Conservation (phyloP, 768 basidiomycete species). For the Cystofilobasidium ferigula region DNA sequence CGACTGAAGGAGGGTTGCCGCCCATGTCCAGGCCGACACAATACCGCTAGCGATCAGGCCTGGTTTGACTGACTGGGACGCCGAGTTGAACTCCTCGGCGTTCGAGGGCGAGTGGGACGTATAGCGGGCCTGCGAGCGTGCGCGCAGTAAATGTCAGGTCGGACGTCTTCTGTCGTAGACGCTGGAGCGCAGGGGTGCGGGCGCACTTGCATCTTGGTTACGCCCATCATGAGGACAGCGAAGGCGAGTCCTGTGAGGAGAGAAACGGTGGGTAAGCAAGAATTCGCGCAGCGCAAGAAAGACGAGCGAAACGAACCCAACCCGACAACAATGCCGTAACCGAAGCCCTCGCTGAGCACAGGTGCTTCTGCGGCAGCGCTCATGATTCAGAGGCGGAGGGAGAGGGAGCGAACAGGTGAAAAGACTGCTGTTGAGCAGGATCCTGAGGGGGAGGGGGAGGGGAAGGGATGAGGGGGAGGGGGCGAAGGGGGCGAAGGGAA, state of each 20-base stretch:
- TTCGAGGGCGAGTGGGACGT: slow-evolving; percentile 49
- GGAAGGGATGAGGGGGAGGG: not conserved
- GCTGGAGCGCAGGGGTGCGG: too few relatives aligned
- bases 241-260: slow-evolving; percentile 8
- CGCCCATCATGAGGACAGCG: slow-evolving; percentile 13
- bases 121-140: slow-evolving; percentile 13
- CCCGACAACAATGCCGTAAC: slow-evolving; percentile 8
- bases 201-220: slow-evolving; percentile 22
- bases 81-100: slow-evolving; percentile 49
- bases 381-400: too few relatives aligned
- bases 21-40: slow-evolving; percentile 63
- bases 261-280: not conserved
- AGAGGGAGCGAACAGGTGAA: not conserved
- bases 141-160: not conserved
- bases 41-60: slow-evolving; percentile 68
- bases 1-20: slow-evolving; percentile 51
- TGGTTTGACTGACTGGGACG: slow-evolving; percentile 58
- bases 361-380: not conserved
- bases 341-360: slow-evolving; percentile 8
- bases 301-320: not conserved
- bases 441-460: too few relatives aligned
- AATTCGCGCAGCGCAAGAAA: not conserved
- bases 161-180: slow-evolving; percentile 41
- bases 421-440: too few relatives aligned
- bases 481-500: too few relatives aligned